Base-by-base conservation (phyloP, 805 yeast genomes). In the Ogataea pignaliae region DNA sequence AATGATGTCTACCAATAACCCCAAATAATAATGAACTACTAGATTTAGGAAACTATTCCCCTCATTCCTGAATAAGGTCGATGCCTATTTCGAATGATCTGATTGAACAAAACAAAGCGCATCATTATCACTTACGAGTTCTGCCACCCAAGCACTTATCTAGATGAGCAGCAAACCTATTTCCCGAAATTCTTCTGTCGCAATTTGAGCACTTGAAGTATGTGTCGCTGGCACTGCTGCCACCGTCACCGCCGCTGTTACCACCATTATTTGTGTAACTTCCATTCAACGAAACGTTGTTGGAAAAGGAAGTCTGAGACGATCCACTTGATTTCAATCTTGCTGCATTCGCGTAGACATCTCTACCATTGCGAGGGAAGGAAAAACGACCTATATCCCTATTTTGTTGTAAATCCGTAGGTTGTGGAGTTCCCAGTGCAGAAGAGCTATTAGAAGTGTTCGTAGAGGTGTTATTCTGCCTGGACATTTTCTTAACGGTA, bases 141-240 rank as follows among this genome's bases (percentile, higher is more conserved):
- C 86, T 75, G 11, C 97, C 85, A 36, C 88, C 87, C 18, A 89
- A 64, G 60, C 99, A 91, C 55, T 96, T 80, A 60, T 89, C 95
- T 29, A 91, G 73, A 65, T 91, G 99, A 35, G 87, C 89, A 2
- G 98, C 97, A 71, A 88, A 90, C 46, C 99, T 70, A 33, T 87
- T 84, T 1, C 96, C 96, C 0, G 96, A 91, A 8, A 91, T 84
- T 56, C 83, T 88, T 44, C 99, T 72, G 15, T 79, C 81, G 64
- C 99, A 91, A 52, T 85, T 84, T 4, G 75, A 73, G 65, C 99
- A 91, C 44, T 71, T 76, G 55, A 88, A 87, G 62, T 89, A 88
- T 3, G 61, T 60, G 36, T 59, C 65, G 29, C 51, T 52, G 7
- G 53, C 59, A 16, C 51, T 51, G 4, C 44, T 30, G 4, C 37